phyloP scores from a whole-genome alignment of 1,284 basidiomycete genomes.

The Paramarasmius palmivorus region DNA sequence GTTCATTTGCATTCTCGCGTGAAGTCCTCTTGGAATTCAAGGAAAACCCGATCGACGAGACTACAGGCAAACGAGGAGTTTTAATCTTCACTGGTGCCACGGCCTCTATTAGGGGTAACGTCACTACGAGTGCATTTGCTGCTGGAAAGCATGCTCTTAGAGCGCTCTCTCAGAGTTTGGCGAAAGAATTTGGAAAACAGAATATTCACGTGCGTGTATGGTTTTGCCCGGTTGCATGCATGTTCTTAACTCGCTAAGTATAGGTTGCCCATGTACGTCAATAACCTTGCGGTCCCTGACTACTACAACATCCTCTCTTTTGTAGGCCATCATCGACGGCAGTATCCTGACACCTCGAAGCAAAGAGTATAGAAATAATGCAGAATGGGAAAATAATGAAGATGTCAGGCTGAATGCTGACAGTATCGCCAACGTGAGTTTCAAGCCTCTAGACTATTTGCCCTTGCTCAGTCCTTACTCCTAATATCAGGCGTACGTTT shows the following conservation, averaged over 20 bases:
- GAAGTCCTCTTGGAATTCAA: slow-evolving; percentile 64
- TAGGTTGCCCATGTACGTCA: slow-evolving; percentile 62
- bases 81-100: slow-evolving; percentile 82
- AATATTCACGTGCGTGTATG: slow-evolving; percentile 66
- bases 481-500: slow-evolving; percentile 36
- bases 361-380: slow-evolving; percentile 25
- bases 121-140: slow-evolving; percentile 64
- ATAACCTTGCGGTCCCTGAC: neutral
- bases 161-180: slow-evolving; percentile 72
- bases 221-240: neutral
- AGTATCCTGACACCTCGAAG: slow-evolving; percentile 54
- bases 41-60: slow-evolving; percentile 41
- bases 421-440: slow-evolving; percentile 62
- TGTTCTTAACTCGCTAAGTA: neutral
- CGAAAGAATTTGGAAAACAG: slow-evolving; percentile 78
- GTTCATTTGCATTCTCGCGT: slow-evolving; percentile 69
- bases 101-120: slow-evolving; percentile 64
- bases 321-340: slow-evolving; percentile 63
- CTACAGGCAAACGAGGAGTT: slow-evolving; percentile 55
- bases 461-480: neutral
- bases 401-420: slow-evolving; percentile 56
- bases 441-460: slow-evolving; percentile 19
- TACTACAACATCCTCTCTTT: neutral
- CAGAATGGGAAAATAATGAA: slow-evolving; percentile 47
- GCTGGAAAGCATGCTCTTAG: slow-evolving; percentile 69